These are phyloP conservation scores for Phytopythium helicoides DNA, from an alignment of 352 stramenopile genomes.

Conservation along the genomic window DNA sequence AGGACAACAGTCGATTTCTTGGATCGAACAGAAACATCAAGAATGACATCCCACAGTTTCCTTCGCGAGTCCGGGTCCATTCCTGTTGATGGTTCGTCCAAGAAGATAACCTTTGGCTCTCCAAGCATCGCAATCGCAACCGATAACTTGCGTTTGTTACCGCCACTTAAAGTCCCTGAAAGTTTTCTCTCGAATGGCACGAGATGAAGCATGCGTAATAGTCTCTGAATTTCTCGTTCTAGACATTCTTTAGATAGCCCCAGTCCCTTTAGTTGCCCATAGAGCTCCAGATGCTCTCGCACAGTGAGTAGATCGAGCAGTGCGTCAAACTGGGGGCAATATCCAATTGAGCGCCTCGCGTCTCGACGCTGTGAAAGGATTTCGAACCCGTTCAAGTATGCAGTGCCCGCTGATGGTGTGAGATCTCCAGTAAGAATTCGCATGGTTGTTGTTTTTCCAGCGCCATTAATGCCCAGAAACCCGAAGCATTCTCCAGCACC, in stretches of 20 bases:
- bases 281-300: slow-evolving; percentile 95
- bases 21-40: slow-evolving; percentile 53
- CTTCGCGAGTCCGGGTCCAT: slow-evolving; percentile 74
- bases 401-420: slow-evolving; percentile 66
- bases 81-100: slow-evolving; percentile 96
- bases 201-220: slow-evolving; percentile 59
- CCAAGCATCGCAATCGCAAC: slow-evolving; percentile 97
- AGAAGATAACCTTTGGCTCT: slow-evolving; percentile 91
- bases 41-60: slow-evolving; percentile 75
- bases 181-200: slow-evolving; percentile 61
- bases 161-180: slow-evolving; percentile 81
- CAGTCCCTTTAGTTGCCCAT: slow-evolving; percentile 91
- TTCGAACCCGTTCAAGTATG: slow-evolving; percentile 77
- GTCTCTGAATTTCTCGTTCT: slow-evolving; percentile 38
- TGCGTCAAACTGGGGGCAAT: slow-evolving; percentile 98
- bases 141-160: slow-evolving; percentile 98
- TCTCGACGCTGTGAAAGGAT: slow-evolving; percentile 66
- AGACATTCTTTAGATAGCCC: slow-evolving; percentile 2
- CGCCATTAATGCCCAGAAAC: slow-evolving; percentile 87
- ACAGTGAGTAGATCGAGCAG: slow-evolving; percentile 94
- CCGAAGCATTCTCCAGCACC: slow-evolving; percentile 91
- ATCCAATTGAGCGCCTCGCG: slow-evolving; percentile 87
- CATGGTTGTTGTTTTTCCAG: slow-evolving; percentile 83
- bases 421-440: slow-evolving; percentile 77
- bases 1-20: slow-evolving; percentile 72